Evolutionary conservation across 2,329 filamentous ascomycete species (phyloP).

Genomic region (Fusarium burgessii): DNA sequence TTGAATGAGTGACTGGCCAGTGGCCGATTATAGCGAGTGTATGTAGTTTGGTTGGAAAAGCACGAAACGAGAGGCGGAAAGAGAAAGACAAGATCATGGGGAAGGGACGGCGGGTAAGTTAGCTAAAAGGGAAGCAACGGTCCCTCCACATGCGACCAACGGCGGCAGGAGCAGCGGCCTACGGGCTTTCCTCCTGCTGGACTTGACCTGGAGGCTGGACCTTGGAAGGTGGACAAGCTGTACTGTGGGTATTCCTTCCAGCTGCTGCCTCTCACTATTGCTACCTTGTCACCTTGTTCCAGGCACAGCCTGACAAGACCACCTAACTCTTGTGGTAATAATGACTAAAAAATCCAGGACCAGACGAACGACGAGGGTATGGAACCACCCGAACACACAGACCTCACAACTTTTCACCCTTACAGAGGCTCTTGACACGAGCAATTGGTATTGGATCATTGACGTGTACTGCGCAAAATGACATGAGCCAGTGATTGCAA

Average conservation of each 20-base stretch:
- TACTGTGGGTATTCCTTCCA: conserved; percentile 26
- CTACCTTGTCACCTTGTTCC: conserved; percentile 4
- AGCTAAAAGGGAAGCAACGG: conserved; percentile 39
- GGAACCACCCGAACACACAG: conserved; percentile 35
- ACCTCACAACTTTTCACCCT: conserved; percentile 30
- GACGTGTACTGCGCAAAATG: conserved; percentile 35
- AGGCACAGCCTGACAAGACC: not conserved
- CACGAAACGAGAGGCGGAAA: conserved; percentile 39
- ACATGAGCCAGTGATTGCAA: conserved; percentile 46
- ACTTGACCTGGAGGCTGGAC: conserved; percentile 10
- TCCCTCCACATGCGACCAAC: conserved; percentile 41
- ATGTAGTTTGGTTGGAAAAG: conserved; percentile 40
- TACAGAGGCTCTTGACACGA: conserved; percentile 31
- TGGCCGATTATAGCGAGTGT: conserved; percentile 47
- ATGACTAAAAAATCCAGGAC: conserved; percentile 16
- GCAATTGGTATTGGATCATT: conserved; percentile 29
- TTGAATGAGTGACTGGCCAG: conserved; percentile 47
- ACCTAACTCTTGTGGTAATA: conserved; percentile 9
- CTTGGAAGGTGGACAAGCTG: conserved; percentile 27
- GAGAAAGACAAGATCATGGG: conserved; percentile 42
- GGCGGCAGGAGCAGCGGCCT: conserved; percentile 39
- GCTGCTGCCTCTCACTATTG: conserved; percentile 5
- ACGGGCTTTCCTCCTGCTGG: conserved; percentile 6
- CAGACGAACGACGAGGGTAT: conserved; percentile 31
- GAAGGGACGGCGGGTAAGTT: conserved; percentile 44